phyloP scores from a whole-genome alignment of 306 rosid genomes.

The Medicago ruthenica region DNA sequence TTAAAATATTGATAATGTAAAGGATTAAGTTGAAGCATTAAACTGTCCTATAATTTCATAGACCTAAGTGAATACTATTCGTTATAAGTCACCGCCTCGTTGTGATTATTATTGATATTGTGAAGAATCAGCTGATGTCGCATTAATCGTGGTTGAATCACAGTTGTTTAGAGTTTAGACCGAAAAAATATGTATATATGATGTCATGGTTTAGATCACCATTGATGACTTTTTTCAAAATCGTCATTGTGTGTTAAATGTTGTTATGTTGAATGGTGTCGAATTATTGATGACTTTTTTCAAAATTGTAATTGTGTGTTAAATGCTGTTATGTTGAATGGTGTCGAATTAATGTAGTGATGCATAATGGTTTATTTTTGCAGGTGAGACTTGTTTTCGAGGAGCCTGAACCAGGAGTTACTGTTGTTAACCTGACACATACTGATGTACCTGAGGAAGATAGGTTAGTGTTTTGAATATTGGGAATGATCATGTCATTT shows the following conservation, averaged over 20 bases:
- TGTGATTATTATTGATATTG: background rate
- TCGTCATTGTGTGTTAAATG: background rate
- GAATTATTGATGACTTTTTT: background rate
- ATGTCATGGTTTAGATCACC: no score
- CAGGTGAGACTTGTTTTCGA: constrained; percentile 87
- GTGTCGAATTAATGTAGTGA: constrained; percentile 1
- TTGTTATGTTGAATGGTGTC: background rate
- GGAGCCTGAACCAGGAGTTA: constrained; percentile 87
- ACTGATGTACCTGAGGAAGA: constrained; percentile 91
- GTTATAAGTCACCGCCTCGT: background rate
- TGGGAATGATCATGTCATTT: background rate
- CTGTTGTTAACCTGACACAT: constrained; percentile 77
- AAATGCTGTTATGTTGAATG: background rate
- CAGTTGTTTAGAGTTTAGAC: background rate
- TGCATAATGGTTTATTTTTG: constrained; percentile 12
- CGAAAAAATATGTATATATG: no score
- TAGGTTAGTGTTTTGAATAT: constrained; percentile 56
- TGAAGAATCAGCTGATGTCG: background rate
- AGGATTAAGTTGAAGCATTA: background rate
- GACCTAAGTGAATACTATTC: no score
- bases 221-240: background rate
- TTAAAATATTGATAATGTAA: background rate
- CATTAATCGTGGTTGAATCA: background rate
- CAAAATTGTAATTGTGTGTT: background rate
- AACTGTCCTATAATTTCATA: no score